Base-by-base conservation (phyloP, 1,284 basidiomycete genomes). In the Singerocomus rubriflavus region DNA sequence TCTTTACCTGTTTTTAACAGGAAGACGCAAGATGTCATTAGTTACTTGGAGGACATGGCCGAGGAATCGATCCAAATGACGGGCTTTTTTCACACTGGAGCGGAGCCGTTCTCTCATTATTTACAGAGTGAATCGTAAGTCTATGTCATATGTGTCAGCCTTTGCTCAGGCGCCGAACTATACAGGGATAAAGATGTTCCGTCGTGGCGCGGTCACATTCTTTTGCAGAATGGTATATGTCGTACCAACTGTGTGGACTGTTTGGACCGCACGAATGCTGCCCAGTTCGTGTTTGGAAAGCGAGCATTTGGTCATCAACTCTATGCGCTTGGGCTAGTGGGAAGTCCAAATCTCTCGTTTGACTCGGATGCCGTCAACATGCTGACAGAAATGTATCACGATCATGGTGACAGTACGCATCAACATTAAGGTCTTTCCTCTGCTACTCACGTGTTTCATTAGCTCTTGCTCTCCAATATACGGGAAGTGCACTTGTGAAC, bases 371-470 rank as follows among this genome's bases (percentile, higher is more conserved):
- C 93, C 0, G 91, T 97, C 43, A 93, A 97, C 67, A 95, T 99
- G 83, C 69, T 99, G 58, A 99, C 95, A 0, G 94, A 98, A 71
- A 98, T 99, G 95, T 99, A 98, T 69, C 94, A 98, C 66, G 93
- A 97, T 67, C 92, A 95, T 61, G 93, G 93, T 2, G 93, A 97
- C 61, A 94, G 91, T 91, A 61, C 61, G 85, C 71, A 31, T 21
- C 16, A 4, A 21, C 7, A 26, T 26, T 8, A 21, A 12, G 7
- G 35, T 44, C n/a, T 30, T 38, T 36, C n/a, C 17, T 6, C 26
- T 3, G 1, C 16, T 14, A 5, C 53, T 52, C 27, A 58, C 43
- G n/a, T 27, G 51, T 50, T 36, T 35, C 6, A 32, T 6, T 40
- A 95, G 91, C 94, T 2, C 85, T 99, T 51, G 96, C 97, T 0